A percentile compares a stretch with the other conserved stretches of the same genome.
Evolutionary conservation across 2,329 filamentous ascomycete genomes (phyloP).

Genomic region (Fusarium goolgardi): DNA sequence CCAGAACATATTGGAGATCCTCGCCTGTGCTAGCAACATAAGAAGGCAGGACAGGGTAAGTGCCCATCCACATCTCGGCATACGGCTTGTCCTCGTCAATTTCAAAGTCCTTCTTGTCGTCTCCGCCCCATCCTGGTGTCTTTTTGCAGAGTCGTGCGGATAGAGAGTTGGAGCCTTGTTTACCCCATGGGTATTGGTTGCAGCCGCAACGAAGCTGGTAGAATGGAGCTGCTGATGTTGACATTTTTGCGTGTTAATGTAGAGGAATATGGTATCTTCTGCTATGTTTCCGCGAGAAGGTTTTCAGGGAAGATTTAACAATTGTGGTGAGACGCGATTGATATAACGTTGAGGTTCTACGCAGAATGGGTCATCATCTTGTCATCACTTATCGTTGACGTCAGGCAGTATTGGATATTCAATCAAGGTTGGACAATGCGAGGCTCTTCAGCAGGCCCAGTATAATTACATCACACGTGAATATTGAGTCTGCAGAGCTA

Average conservation of each 20-base stretch:
- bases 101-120: conserved; percentile 60
- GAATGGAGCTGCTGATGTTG: conserved; percentile 47
- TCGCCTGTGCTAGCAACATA: conserved; percentile 71
- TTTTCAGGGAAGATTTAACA: not conserved
- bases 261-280: not conserved
- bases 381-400: conserved; percentile 44
- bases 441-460: conserved; percentile 21
- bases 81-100: conserved; percentile 74
- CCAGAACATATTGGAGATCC: conserved; percentile 71
- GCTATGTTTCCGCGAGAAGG: not conserved
- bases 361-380: conserved; percentile 31
- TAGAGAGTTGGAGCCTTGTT: conserved; percentile 72
- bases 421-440: conserved; percentile 10
- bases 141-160: conserved; percentile 73
- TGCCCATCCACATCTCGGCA: conserved; percentile 79
- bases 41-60: conserved; percentile 77
- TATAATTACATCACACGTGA: conserved; percentile 35
- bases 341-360: not conserved
- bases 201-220: conserved; percentile 61
- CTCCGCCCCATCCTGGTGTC: conserved; percentile 62
- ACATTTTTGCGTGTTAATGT: conserved; percentile 19
- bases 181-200: conserved; percentile 78
- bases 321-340: conserved; percentile 1
- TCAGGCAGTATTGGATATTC: conserved; percentile 27
- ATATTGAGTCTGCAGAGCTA: not conserved